phyloP scores from a whole-genome alignment of 345 rosid species.

The Euphorbia pulcherrima region DNA sequence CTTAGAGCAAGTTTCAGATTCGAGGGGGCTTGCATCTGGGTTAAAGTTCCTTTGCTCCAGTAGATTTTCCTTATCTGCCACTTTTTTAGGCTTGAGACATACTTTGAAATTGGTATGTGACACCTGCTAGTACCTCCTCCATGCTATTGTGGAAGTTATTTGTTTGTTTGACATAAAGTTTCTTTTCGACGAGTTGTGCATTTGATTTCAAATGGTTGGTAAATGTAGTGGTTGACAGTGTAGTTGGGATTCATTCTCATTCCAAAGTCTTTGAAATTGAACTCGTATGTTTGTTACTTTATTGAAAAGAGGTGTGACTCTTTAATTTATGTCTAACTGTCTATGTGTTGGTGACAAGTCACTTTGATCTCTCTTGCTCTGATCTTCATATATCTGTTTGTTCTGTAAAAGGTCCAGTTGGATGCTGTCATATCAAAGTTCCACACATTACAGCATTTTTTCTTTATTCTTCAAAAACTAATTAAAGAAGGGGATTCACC shows the following conservation, averaged over 20 bases:
- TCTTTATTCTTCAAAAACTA: constrained; percentile 72
- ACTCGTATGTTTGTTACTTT: neutral
- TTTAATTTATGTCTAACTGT: neutral
- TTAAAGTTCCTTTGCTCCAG: constrained; percentile 82
- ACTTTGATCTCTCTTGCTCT: neutral
- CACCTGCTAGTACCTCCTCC: constrained; percentile 19
- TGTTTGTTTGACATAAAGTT: neutral
- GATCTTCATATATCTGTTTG: constrained; percentile 17
- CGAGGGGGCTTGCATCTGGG: constrained; percentile 73
- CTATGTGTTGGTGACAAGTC: neutral
- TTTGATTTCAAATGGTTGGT: constrained; percentile 5
- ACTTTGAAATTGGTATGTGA: constrained; percentile 65
- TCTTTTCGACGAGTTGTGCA: neutral
- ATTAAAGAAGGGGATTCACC: constrained; percentile 54
- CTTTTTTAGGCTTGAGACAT: constrained; percentile 70
- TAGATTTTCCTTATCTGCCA: constrained; percentile 47
- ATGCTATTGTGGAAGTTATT: constrained; percentile 12
- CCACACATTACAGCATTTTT: constrained; percentile 74
- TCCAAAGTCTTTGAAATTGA: neutral
- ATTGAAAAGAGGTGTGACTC: neutral
- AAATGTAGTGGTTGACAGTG: neutral
- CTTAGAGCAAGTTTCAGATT: constrained; percentile 82
- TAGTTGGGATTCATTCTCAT: neutral
- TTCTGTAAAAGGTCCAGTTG: constrained; percentile 52
- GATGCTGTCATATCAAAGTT: constrained; percentile 59